A percentile compares a stretch with the other conserved stretches of the same genome.
These are phyloP conservation scores for Leishmania tarentolae DNA, from an alignment of 208 protist species.

Conservation along the genomic window DNA sequence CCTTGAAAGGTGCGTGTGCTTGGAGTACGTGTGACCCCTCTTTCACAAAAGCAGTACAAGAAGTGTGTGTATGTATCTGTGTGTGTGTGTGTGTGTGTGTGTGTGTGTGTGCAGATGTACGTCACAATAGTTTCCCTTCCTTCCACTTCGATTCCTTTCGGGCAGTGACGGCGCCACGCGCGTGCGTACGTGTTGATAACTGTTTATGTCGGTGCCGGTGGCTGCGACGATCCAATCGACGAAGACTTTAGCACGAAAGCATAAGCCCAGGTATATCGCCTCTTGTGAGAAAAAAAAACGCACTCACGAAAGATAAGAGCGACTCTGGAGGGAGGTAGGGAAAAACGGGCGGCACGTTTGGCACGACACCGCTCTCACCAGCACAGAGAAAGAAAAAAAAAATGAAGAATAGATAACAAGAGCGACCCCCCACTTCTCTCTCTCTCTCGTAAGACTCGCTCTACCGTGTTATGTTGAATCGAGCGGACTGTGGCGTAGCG, in stretches of 20 bases:
- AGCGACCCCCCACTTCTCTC: neutral
- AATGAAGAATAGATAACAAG: neutral
- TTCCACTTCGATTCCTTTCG: neutral
- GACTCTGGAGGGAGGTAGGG: neutral
- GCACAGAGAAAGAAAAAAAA: neutral
- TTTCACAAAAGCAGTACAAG: neutral
- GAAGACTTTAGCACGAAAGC: neutral
- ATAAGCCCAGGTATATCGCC: neutral
- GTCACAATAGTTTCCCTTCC: neutral
- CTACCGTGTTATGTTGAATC: neutral
- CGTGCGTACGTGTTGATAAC: neutral
- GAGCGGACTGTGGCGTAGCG: neutral
- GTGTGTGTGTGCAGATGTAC: neutral
- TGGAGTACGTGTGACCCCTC: neutral
- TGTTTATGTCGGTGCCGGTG: neutral
- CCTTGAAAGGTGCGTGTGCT: neutral
- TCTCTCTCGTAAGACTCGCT: neutral
- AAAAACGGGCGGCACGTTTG: neutral
- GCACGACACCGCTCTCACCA: neutral
- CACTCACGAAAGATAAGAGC: neutral
- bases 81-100: too few species aligned
- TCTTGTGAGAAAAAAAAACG: neutral
- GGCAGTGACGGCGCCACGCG: neutral
- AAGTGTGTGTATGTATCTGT: neutral
- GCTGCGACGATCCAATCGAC: neutral